Evolutionary conservation across 306 rosid genomes (phyloP), one percentile per base, ranked within the genome.

Genomic region (Bauhinia variegata): DNA sequence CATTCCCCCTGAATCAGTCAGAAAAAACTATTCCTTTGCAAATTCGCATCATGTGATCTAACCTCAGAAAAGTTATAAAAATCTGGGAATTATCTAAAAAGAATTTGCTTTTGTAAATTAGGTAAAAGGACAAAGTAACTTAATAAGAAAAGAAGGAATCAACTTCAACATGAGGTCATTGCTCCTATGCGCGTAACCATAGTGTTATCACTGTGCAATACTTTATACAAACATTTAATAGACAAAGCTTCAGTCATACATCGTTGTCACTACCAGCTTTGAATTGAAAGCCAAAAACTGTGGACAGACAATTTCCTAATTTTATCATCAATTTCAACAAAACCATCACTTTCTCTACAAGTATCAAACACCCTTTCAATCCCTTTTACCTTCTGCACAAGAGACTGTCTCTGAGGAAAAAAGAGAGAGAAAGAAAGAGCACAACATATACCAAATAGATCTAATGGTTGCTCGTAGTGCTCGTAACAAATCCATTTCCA

Each of bases 91-190:
- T 53, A 56, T 42, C 11, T 28, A 17, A 3, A 16, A 15, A 37
- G n/a, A 30, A 39, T 36, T 23, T 23, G 31, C 12, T 32, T 39
- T 4, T 53, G 63, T 55, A 47, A 28, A 62, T 53, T 31, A 2
- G 18, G 52, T 41, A 38, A 53, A 60, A 72, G 59, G 63, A 65
- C 69, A 72, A 65, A 33, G 59, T n/a, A n/a, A n/a, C n/a, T n/a
- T n/a, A n/a, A 78, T 55, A 76, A 46, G 72, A 70, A n/a, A n/a
- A n/a, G n/a, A 76, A 75, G 58, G 75, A 74, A 74, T 79, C 85
- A 61, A 61, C 56, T 39, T 12, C 60, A 68, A 36, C 28, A 74
- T 75, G 71, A 75, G 76, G 73, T 44, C 74, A 43, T n/a, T n/a
- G 72, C 78, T 60, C 56, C 73, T 68, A 59, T 47, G 69, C 49